Percentiles rank a stretch among this genome's conserved stretches.
These are phyloP conservation scores for Paratinospora sagittata DNA, from an alignment of 164 flowering plant genomes.

Conservation along the genomic window DNA sequence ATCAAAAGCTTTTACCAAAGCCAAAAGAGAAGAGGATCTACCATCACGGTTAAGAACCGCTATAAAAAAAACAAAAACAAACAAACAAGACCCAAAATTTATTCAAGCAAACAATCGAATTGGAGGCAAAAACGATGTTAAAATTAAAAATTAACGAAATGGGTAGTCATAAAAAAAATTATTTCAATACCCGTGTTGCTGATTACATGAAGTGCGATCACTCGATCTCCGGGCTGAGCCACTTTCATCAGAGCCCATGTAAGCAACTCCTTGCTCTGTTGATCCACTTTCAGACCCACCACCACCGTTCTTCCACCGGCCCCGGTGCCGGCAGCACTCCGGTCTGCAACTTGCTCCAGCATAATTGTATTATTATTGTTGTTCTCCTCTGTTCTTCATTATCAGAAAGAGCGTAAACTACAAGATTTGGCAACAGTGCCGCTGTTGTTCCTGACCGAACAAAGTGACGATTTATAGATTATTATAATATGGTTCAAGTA, in stretches of 20 bases:
- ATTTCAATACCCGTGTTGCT: not conserved
- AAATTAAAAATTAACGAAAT: not conserved
- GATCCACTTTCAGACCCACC: conserved; percentile 79
- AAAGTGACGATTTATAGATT: not conserved
- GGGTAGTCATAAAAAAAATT: not conserved
- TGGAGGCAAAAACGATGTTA: not conserved
- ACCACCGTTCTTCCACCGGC: conserved; percentile 45
- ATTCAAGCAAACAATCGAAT: not conserved
- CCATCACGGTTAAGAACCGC: conserved; percentile 23
- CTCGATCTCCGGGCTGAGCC: conserved; percentile 74
- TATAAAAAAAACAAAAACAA: not conserved
- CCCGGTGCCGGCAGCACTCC: not conserved
- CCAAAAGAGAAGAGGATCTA: conserved; percentile 43
- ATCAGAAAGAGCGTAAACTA: no score
- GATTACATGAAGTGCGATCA: conserved; percentile 71
- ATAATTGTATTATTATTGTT: no score
- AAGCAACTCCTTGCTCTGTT: conserved; percentile 69
- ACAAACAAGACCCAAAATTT: not conserved
- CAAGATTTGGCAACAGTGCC: no score
- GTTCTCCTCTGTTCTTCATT: no score
- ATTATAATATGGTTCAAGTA: not conserved
- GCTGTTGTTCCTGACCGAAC: not conserved
- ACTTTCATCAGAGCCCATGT: conserved; percentile 95
- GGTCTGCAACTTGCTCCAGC: no score
- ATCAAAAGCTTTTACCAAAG: conserved; percentile 79